Base-by-base conservation (phyloP, 495 filamentous ascomycete genomes). In the Podospora sp. region DNA sequence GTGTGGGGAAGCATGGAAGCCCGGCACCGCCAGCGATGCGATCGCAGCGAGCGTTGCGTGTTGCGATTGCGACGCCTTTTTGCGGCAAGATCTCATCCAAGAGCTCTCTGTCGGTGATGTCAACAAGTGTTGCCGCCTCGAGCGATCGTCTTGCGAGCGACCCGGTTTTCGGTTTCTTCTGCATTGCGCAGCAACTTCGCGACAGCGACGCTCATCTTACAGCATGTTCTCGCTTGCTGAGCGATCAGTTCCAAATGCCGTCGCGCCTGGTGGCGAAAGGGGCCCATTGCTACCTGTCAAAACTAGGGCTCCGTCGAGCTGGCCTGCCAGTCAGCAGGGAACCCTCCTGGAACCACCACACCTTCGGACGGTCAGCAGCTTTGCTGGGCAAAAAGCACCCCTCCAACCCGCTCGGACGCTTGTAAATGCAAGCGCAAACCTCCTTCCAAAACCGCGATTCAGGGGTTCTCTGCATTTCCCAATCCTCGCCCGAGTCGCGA, bases 1-100 rank as follows among this genome's bases (percentile, higher is more conserved):
- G 65, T 62, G 65, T 67, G 65, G 65, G 65, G 65, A 62, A 67
- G 46, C 60, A 6, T 51, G 36, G 36, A 62, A 62, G 29, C 36
- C 36, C 25, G 50, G 60, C 60, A 62, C 22, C 8, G 16, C 12
- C 40, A 12, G 16, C 40, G 40, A 46, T 14, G 12, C n/a, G 40
- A 12, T 46, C 40, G 40, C 40, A 12, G 40, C 33, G n/a, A 5
- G 33, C 14, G 16, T 46, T 46, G 40, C 40, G 40, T 46, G 2
- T 18, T 46, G 40, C 16, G 40, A 14, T 46, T 46, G 40, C 40
- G 16, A 18, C 40, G 16, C 40, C 2, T 2, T 46, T 14, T 2
- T 6, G 40, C 11, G 40, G 16, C 16, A 11, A 11, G 14, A 46
- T 46, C n/a, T n/a, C n/a, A n/a, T n/a, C n/a, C n/a, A n/a, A n/a